These are phyloP conservation scores for Panicum hallii DNA, from an alignment of 202 grass and related monocot genomes.

Conservation along the genomic window DNA sequence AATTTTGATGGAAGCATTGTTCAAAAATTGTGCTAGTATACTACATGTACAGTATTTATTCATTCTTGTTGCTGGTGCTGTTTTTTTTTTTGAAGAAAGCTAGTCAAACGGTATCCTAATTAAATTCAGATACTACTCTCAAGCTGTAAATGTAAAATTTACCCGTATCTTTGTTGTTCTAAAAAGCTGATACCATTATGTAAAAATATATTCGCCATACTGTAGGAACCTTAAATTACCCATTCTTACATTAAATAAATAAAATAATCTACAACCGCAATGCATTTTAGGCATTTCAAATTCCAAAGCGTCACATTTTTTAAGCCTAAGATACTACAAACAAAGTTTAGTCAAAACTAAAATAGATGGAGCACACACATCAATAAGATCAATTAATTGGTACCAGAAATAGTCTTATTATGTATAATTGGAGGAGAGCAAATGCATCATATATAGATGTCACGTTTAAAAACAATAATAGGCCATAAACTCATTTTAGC, in stretches of 20 bases:
- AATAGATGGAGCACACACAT: background rate
- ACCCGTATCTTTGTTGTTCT: background rate
- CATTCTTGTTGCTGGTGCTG: background rate
- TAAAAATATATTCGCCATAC: background rate
- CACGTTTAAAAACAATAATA: background rate
- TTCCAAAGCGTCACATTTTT: background rate
- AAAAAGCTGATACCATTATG: background rate
- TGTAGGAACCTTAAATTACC: background rate
- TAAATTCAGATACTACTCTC: background rate
- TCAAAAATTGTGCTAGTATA: background rate
- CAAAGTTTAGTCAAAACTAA: background rate
- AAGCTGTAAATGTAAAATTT: background rate
- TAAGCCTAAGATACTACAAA: background rate
- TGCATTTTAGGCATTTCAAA: too few relatives aligned
- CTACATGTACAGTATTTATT: background rate
- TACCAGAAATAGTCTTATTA: background rate
- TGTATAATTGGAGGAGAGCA: background rate
- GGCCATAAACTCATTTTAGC: background rate
- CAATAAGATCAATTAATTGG: background rate
- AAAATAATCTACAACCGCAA: background rate
- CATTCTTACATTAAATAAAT: background rate
- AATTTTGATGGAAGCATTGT: background rate
- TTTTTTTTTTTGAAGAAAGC: background rate
- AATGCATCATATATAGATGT: background rate
- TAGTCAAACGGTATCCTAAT: background rate